Evolutionary conservation across 164 flowering plant genomes (phyloP).

Genomic region (Brasenia schreberi): DNA sequence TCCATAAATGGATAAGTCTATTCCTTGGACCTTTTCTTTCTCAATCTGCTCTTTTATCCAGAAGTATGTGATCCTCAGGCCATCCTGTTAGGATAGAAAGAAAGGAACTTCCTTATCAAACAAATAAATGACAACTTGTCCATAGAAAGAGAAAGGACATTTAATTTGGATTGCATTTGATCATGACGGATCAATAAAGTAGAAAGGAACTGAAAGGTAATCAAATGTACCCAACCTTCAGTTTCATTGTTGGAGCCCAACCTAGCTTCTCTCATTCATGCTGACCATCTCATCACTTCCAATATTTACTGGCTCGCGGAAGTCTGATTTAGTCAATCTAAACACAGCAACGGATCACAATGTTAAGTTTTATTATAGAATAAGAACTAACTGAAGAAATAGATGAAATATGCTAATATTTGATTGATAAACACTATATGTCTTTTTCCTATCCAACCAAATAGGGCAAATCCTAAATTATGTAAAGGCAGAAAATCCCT

Average conservation of each 20-base stretch:
- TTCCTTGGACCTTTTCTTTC: conserved; percentile 71
- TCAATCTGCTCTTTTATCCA: conserved; percentile 95
- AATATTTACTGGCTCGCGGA: conserved; percentile 88
- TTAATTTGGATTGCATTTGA: not conserved
- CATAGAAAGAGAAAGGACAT: not conserved
- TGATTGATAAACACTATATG: too few species aligned
- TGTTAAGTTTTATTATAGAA: too few species aligned
- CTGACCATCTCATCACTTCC: conserved; percentile 99
- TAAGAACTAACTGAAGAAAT: too few species aligned
- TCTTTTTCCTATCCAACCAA: too few species aligned
- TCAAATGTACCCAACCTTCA: conserved; percentile 37
- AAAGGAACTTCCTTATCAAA: not conserved
- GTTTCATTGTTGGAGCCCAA: conserved; percentile 91
- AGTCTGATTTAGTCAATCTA: conserved; percentile 91
- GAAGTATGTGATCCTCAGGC: conserved; percentile 79
- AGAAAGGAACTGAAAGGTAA: not conserved
- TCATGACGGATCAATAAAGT: not conserved
- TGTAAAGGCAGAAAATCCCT: too few species aligned
- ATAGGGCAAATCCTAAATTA: too few species aligned
- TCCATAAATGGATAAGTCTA: conserved; percentile 59
- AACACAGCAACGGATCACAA: too few species aligned
- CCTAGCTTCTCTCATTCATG: conserved; percentile 98
- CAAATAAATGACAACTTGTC: not conserved
- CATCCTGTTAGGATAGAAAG: conserved; percentile 46
- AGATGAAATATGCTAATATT: too few species aligned